A percentile compares a stretch with the other conserved stretches of the same genome.
phyloP scores from a whole-genome alignment of 2,329 filamentous ascomycete species.

The Fusarium sp. region DNA sequence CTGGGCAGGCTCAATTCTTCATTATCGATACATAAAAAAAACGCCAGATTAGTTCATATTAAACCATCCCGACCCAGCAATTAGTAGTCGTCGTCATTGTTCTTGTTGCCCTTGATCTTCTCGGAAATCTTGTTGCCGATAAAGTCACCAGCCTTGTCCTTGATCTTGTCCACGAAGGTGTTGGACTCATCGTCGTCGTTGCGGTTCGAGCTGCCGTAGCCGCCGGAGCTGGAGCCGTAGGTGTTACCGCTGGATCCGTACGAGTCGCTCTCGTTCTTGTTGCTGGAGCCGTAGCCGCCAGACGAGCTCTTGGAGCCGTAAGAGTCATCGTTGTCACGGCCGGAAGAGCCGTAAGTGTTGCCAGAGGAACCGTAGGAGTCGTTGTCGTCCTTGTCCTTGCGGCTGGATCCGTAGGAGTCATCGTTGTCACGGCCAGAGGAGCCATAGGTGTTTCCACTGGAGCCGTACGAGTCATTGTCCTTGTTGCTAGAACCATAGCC shows the following conservation, averaged over 20 bases:
- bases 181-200: slow-evolving; percentile 47
- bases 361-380: not conserved
- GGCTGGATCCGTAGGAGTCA: not conserved
- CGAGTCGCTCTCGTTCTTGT: not conserved
- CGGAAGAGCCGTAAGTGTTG: not conserved
- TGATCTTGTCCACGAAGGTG: slow-evolving; percentile 65
- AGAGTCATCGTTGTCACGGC: not conserved
- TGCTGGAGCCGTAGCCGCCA: not conserved
- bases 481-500: not conserved
- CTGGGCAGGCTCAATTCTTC: not conserved
- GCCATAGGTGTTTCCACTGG: not conserved
- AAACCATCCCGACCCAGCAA: not conserved
- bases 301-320: slow-evolving; percentile 1
- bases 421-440: slow-evolving; percentile 1
- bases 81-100: slow-evolving; percentile 41
- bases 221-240: slow-evolving; percentile 26
- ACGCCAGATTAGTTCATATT: not conserved
- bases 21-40: not conserved
- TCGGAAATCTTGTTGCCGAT: slow-evolving; percentile 58
- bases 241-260: slow-evolving; percentile 25
- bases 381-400: not conserved
- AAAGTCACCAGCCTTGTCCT: slow-evolving; percentile 68
- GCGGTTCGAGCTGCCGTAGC: slow-evolving; percentile 15
- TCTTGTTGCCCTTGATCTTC: slow-evolving; percentile 45
- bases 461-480: not conserved